Evolutionary conservation across 164 flowering plant genomes (phyloP).

Genomic region (Chloranthus sessilifolius): DNA sequence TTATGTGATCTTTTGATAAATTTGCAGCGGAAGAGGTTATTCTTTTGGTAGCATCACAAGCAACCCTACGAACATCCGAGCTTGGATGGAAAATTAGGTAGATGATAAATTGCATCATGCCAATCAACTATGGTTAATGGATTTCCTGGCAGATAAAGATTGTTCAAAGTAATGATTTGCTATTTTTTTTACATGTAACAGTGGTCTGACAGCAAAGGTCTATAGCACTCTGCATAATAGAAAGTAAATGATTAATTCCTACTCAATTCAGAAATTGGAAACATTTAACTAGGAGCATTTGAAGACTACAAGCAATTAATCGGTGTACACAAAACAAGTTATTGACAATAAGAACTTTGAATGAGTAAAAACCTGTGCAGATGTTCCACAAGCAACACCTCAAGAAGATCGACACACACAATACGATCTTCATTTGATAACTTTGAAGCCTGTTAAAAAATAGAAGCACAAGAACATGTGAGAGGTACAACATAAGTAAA

Average conservation of each 20-base stretch:
- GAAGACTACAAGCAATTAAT: slow-evolving; percentile 3
- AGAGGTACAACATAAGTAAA: too few species aligned
- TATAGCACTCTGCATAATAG: slow-evolving; percentile 60
- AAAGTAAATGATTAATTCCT: not conserved
- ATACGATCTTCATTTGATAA: slow-evolving; percentile 69
- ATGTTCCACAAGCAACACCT: slow-evolving; percentile 73
- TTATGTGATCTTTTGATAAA: slow-evolving; percentile 50
- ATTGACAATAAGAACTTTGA: not conserved
- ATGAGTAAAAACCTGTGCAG: slow-evolving; percentile 50
- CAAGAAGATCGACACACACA: slow-evolving; percentile 76
- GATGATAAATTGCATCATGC: slow-evolving; percentile 56
- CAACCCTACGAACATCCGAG: slow-evolving; percentile 67
- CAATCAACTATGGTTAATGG: slow-evolving; percentile 12
- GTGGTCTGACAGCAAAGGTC: slow-evolving; percentile 33
- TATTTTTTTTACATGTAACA: slow-evolving; percentile 54
- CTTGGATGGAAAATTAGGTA: slow-evolving; percentile 68
- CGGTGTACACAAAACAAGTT: not conserved
- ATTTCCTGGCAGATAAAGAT: slow-evolving; percentile 5
- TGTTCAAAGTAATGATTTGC: not conserved
- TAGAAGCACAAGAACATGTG: too few species aligned
- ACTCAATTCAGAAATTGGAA: not conserved
- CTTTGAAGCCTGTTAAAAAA: slow-evolving; percentile 56
- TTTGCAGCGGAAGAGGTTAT: slow-evolving; percentile 52
- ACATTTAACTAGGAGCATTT: slow-evolving; percentile 3
- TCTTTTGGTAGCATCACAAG: slow-evolving; percentile 46